Percentiles rank a stretch among this genome's conserved stretches.
These are phyloP conservation scores for Trichoderma atroviride DNA, from an alignment of 2,329 filamentous ascomycete species.

Conservation along the genomic window DNA sequence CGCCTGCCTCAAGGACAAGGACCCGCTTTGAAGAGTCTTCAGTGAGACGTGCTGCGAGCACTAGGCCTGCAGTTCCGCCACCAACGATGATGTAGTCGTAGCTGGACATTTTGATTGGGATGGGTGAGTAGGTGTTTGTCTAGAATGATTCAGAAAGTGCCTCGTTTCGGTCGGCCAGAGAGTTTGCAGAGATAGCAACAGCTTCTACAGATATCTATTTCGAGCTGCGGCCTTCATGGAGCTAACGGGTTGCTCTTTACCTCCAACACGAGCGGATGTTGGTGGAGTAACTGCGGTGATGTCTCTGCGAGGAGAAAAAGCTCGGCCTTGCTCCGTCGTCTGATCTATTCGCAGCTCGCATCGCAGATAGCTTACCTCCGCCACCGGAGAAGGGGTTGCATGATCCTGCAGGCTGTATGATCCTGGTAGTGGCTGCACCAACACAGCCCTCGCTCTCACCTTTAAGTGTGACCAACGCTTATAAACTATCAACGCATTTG, in stretches of 20 bases:
- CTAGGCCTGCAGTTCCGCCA: conserved; percentile 38
- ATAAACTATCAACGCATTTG: background rate
- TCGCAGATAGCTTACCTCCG: background rate
- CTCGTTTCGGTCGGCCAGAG: background rate
- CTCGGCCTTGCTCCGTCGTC: background rate
- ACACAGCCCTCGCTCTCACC: background rate
- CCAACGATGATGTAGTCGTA: conserved; percentile 35
- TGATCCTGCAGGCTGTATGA: background rate
- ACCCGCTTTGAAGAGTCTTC: conserved; percentile 32
- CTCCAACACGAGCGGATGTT: background rate
- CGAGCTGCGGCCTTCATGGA: background rate
- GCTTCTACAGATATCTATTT: background rate
- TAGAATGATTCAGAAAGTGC: background rate
- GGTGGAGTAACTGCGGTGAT: background rate
- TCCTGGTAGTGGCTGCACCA: background rate
- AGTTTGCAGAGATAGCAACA: background rate
- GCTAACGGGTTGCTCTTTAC: background rate
- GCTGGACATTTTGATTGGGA: background rate
- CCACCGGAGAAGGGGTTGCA: background rate
- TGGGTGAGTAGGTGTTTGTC: too few relatives aligned
- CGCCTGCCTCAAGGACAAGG: conserved; percentile 37
- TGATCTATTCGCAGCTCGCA: background rate
- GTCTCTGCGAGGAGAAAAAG: background rate
- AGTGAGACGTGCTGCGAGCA: conserved; percentile 36
- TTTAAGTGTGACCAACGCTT: background rate